phyloP scores from a whole-genome alignment of 1,284 basidiomycete genomes.

The Malassezia furfur region DNA sequence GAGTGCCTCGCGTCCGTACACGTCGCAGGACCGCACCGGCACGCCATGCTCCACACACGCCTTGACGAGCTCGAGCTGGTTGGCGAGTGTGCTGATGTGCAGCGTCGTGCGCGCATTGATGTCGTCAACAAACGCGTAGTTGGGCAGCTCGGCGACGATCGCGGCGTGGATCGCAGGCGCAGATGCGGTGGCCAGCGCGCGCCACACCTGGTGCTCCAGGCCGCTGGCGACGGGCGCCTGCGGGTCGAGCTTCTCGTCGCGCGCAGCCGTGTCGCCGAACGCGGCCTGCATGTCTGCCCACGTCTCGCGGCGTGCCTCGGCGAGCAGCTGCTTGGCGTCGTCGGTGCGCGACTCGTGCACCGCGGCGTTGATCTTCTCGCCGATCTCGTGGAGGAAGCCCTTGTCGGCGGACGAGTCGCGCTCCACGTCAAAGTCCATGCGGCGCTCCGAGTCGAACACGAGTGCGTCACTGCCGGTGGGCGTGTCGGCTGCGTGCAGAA shows the following conservation, averaged over 20 bases:
- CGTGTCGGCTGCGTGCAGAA: conserved; percentile 10
- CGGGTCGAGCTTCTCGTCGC: conserved; percentile 25
- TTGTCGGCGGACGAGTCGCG: conserved; percentile 24
- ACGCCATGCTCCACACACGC: conserved; percentile 70
- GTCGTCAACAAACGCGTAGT: conserved; percentile 86
- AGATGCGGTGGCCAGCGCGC: conserved; percentile 37
- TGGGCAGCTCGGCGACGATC: conserved; percentile 52
- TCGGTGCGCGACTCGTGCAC: conserved; percentile 29
- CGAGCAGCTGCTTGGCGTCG: conserved; percentile 32
- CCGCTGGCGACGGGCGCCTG: conserved; percentile 22
- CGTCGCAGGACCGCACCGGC: conserved; percentile 62
- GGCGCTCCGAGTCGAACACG: conserved; percentile 27
- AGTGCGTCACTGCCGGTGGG: conserved; percentile 18
- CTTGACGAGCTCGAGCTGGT: conserved; percentile 67
- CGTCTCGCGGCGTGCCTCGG: conserved; percentile 17
- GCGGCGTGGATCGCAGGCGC: conserved; percentile 29
- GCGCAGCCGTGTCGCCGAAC: conserved; percentile 2
- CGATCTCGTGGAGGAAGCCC: conserved; percentile 38
- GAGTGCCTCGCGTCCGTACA: conserved; percentile 82
- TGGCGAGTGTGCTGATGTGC: conserved; percentile 85
- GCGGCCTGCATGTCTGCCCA: conserved; percentile 25
- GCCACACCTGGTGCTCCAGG: conserved; percentile 42
- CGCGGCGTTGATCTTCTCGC: conserved; percentile 32
- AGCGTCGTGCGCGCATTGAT: conserved; percentile 91
- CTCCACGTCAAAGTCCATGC: conserved; percentile 39